phyloP scores from a whole-genome alignment of 768 basidiomycete species.

The Boletus barrowsii region DNA sequence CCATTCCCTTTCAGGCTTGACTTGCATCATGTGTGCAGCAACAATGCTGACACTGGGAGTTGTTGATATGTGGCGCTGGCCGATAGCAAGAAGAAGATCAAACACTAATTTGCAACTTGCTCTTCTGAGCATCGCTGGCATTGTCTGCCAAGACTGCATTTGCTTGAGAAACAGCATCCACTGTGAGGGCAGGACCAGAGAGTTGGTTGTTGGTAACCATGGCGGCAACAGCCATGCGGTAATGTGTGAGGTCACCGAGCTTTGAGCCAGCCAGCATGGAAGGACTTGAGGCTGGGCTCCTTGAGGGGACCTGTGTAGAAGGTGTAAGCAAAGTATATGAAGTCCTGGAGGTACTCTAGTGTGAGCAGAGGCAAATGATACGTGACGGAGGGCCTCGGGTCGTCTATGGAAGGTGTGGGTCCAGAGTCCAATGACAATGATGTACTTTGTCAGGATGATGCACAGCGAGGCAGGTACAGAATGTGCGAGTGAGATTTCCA shows the following conservation, averaged over 20 bases:
- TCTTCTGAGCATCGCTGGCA: conserved; percentile 33
- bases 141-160: conserved; percentile 30
- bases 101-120: conserved; percentile 28
- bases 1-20: conserved; percentile 88
- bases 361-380: conserved; percentile 67
- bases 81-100: conserved; percentile 39
- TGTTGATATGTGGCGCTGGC: conserved; percentile 54
- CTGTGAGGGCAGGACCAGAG: conserved; percentile 45
- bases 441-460: conserved; percentile 89
- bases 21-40: conserved; percentile 75
- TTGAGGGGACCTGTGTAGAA: conserved; percentile 91
- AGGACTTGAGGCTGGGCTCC: conserved; percentile 64
- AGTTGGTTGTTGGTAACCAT: conserved; percentile 58
- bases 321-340: conserved; percentile 92
- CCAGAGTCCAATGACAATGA: conserved; percentile 93
- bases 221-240: conserved; percentile 91
- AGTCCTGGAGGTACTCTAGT: conserved; percentile 89
- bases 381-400: conserved; percentile 85
- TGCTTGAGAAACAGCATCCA: conserved; percentile 53
- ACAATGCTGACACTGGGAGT: conserved; percentile 81
- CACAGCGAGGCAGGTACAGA: conserved; percentile 85
- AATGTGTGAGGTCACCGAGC: conserved; percentile 95
- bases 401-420: conserved; percentile 86
- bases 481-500: conserved; percentile 82
- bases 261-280: conserved; percentile 89